Conservation (phyloP, 768 basidiomycete species). For the Lepiota brunneoincarnata region DNA sequence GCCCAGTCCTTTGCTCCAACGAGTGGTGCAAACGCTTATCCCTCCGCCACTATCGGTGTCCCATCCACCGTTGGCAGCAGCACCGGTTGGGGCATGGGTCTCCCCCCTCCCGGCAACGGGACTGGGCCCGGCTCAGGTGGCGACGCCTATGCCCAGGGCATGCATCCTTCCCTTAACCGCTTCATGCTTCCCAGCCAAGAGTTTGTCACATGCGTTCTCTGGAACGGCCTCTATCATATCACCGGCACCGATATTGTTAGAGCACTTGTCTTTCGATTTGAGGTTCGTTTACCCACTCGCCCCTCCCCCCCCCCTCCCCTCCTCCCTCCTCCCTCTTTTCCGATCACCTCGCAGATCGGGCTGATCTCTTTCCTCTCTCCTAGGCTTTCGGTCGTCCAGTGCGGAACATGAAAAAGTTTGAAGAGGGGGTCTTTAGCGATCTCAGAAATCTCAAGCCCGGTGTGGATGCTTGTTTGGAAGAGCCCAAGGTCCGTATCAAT, state of each 20-base stretch:
- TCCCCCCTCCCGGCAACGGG: slow-evolving; percentile 15
- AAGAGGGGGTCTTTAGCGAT: slow-evolving; percentile 95
- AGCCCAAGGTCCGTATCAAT: slow-evolving; percentile 75
- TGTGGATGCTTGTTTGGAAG: slow-evolving; percentile 87
- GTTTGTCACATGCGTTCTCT: slow-evolving; percentile 87
- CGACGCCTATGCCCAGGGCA: slow-evolving; percentile 35
- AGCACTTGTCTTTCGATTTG: slow-evolving; percentile 91
- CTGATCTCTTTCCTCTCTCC: slow-evolving; percentile 11
- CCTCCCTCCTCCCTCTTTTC: background rate
- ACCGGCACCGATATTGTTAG: slow-evolving; percentile 97
- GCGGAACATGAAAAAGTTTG: slow-evolving; percentile 93
- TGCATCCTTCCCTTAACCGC: slow-evolving; percentile 78
- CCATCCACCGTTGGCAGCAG: slow-evolving; percentile 8
- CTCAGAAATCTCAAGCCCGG: slow-evolving; percentile 93
- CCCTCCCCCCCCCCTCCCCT: slow-evolving; percentile 4
- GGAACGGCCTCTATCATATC: slow-evolving; percentile 90
- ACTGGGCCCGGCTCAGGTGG: slow-evolving; percentile 17
- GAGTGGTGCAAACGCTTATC: slow-evolving; percentile 14
- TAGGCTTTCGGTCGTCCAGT: slow-evolving; percentile 87
- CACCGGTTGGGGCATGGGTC: slow-evolving; percentile 11
- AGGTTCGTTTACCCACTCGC: slow-evolving; percentile 41
- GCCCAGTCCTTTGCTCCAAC: slow-evolving; percentile 18
- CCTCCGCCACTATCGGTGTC: background rate
- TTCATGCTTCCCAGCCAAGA: slow-evolving; percentile 87
- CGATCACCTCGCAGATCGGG: slow-evolving; percentile 8